phyloP scores from a whole-genome alignment of 805 yeast genomes.

The Yamadazyma olivae region DNA sequence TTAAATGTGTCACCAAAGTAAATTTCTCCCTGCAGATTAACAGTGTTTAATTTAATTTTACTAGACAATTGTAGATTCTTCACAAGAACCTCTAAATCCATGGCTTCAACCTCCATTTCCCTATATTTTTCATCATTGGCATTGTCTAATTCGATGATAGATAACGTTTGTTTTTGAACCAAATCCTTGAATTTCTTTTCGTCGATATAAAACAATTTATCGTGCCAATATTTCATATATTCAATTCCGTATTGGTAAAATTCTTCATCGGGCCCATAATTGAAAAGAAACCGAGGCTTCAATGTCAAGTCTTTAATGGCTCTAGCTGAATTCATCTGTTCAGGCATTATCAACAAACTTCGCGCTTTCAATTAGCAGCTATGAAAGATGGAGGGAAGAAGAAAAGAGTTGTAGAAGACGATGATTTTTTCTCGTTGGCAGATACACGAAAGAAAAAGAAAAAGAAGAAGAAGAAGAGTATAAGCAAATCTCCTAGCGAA shows the following conservation, averaged over 20 bases:
- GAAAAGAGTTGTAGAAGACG: slow-evolving; percentile 2
- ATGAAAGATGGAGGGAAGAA: background rate
- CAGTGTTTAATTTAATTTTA: background rate
- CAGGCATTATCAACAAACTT: slow-evolving; percentile 5
- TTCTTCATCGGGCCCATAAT: slow-evolving; percentile 49
- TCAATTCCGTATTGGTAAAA: slow-evolving; percentile 41
- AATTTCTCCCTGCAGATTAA: background rate
- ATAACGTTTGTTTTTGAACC: background rate
- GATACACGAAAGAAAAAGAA: slow-evolving; percentile 7
- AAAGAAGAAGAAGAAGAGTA: slow-evolving; percentile 2
- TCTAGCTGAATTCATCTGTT: slow-evolving; percentile 4
- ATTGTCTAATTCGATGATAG: background rate
- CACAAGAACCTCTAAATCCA: background rate
- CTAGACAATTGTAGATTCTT: background rate
- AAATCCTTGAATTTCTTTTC: slow-evolving; percentile 16
- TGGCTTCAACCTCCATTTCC: background rate
- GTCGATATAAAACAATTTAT: slow-evolving; percentile 41
- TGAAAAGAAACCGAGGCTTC: slow-evolving; percentile 30
- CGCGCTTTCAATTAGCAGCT: slow-evolving; percentile 4
- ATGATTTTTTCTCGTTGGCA: slow-evolving; percentile 8
- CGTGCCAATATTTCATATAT: slow-evolving; percentile 51
- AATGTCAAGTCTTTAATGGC: slow-evolving; percentile 20
- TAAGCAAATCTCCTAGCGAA: background rate
- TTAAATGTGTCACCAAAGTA: background rate
- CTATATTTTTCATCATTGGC: background rate